Base-by-base conservation (phyloP, 768 basidiomycete species). In the Boletus reticulatus region DNA sequence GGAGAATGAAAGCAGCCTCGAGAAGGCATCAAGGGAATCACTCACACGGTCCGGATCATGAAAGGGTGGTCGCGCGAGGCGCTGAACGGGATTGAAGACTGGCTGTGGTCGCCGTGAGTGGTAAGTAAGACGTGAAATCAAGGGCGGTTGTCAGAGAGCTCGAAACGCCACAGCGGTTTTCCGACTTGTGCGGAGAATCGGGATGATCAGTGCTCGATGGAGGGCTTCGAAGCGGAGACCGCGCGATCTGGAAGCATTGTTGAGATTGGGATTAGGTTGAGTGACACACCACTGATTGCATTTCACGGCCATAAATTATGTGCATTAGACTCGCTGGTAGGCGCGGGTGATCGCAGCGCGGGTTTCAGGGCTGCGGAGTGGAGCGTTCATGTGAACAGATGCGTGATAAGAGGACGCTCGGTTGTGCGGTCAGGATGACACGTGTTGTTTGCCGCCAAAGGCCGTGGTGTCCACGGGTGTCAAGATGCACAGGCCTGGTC, bases 401-500 rank as follows among this genome's bases (percentile, higher is more conserved):
- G 27, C 48, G 63, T 62, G 64, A 56, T 56, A 49, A 44, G 60
- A 57, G 53, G 54, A 43, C 3, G 11, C 17, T 34, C 42, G 42
- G 50, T 41, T 37, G 39, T 29, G 50, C 16, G 48, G 49, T 60
- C 61, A 41, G 64, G 64, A 38, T 38, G 58, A 67, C 58, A 67
- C 65, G 65, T 58, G 64, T 56, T 43, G 44, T 22, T 37, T 20
- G 44, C 37, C 10, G 48, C 17, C 14, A 20, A 41, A 43, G 24
- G 36, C 63, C 63, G 64, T 67, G 64, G 64, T 52, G 39, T 63
- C 63, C 65, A 64, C 60, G 62, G 62, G 39, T 54, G 57, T 59
- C 49, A 51, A 49, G 4, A 22, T 6, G 6, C 9, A 32, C n/a
- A 22, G 52, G 51, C 45, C 43, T 36, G 43, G 19, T 10, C 20